phyloP scores from a whole-genome alignment of 1,139 yeast species.

The Saccharomyces hybrid region DNA sequence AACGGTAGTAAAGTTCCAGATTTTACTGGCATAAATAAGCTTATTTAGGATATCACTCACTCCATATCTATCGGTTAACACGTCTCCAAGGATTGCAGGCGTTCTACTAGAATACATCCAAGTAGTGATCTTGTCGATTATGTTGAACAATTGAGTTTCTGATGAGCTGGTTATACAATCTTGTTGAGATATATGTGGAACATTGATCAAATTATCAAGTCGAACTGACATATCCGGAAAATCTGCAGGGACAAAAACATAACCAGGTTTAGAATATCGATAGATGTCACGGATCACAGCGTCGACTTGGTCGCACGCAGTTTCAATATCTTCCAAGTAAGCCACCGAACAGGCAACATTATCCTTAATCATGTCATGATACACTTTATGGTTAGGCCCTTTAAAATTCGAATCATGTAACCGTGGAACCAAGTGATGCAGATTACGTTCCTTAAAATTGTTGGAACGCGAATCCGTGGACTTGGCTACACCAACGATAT shows the following conservation, averaged over 20 bases:
- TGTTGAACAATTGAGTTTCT: slow-evolving; percentile 9
- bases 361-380: slow-evolving; percentile 52
- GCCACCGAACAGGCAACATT: slow-evolving; percentile 54
- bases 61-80: slow-evolving; percentile 46
- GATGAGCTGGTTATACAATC: slow-evolving; percentile 20
- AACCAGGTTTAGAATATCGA: slow-evolving; percentile 66
- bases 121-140: slow-evolving; percentile 43
- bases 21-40: slow-evolving; percentile 40
- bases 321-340: slow-evolving; percentile 42
- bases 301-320: slow-evolving; percentile 54
- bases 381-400: slow-evolving; percentile 53
- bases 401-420: slow-evolving; percentile 44
- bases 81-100: slow-evolving; percentile 64
- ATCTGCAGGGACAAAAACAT: slow-evolving; percentile 67
- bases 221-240: slow-evolving; percentile 47
- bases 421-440: slow-evolving; percentile 68
- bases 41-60: slow-evolving; percentile 39
- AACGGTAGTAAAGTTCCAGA: slow-evolving; percentile 26
- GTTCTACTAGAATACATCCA: slow-evolving; percentile 43
- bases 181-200: slow-evolving; percentile 20
- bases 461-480: slow-evolving; percentile 33
- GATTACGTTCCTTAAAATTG: slow-evolving; percentile 40
- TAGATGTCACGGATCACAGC: slow-evolving; percentile 50
- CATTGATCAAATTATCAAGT: slow-evolving; percentile 23
- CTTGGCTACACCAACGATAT: slow-evolving; percentile 59